A percentile compares a stretch with the other conserved stretches of the same genome.
Evolutionary conservation across 1,284 basidiomycete genomes (phyloP).

Genomic region (Paramarasmius palmivorus): DNA sequence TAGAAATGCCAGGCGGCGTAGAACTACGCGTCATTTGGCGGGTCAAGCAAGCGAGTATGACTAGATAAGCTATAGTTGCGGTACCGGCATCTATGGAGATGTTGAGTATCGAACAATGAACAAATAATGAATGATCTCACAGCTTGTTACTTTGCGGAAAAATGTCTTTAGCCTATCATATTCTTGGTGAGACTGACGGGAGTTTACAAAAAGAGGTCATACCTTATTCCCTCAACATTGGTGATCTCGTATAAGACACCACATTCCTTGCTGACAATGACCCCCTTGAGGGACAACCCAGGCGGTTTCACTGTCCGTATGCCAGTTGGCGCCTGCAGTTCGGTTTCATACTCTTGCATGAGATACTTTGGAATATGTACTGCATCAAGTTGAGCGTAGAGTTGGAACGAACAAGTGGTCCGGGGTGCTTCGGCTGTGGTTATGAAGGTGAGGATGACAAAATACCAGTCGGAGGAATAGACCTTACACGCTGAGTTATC

Average conservation of each 20-base stretch:
- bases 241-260: slow-evolving; percentile 71
- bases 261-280: slow-evolving; percentile 78
- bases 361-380: slow-evolving; percentile 47
- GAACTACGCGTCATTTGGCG: slow-evolving; percentile 74
- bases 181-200: slow-evolving; percentile 11
- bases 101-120: slow-evolving; percentile 10
- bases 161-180: slow-evolving; percentile 56
- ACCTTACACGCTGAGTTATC: slow-evolving; percentile 38
- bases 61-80: slow-evolving; percentile 67
- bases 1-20: slow-evolving; percentile 77
- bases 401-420: slow-evolving; percentile 61
- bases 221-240: slow-evolving; percentile 71
- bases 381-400: slow-evolving; percentile 63
- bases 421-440: slow-evolving; percentile 47
- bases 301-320: slow-evolving; percentile 57
- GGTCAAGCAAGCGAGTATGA: slow-evolving; percentile 66
- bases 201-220: slow-evolving; percentile 9
- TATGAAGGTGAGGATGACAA: neutral
- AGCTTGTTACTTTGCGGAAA: slow-evolving; percentile 80
- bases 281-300: slow-evolving; percentile 56
- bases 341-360: slow-evolving; percentile 71
- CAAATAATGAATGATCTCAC: slow-evolving; percentile 40
- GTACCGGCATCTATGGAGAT: slow-evolving; percentile 65
- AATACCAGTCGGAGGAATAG: neutral
- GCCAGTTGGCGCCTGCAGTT: slow-evolving; percentile 72